phyloP scores from a whole-genome alignment of 2,329 filamentous ascomycete species.

The Albophoma yamanashiensis region DNA sequence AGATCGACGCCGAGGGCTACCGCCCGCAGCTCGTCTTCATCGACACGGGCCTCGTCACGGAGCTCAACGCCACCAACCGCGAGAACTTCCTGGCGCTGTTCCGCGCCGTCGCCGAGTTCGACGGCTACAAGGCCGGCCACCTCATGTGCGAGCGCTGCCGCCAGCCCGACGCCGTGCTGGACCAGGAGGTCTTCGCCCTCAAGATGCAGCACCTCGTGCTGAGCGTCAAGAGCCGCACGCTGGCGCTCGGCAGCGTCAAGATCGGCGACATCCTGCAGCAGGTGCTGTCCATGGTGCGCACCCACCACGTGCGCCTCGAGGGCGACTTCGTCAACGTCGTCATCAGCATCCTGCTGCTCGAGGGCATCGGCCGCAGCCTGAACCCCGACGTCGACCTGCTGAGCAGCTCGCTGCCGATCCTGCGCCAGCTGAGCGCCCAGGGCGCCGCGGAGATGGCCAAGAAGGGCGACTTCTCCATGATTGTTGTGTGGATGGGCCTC shows the following conservation, averaged over 20 bases:
- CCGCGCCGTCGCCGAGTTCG: slow-evolving; percentile 90
- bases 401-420: slow-evolving; percentile 74
- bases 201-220: slow-evolving; percentile 96
- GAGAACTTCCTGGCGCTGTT: slow-evolving; percentile 92
- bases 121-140: slow-evolving; percentile 88
- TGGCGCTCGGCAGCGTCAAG: slow-evolving; percentile 87
- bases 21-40: slow-evolving; percentile 94
- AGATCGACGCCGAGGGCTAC: slow-evolving; percentile 80
- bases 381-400: slow-evolving; percentile 85
- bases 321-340: slow-evolving; percentile 99
- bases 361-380: slow-evolving; percentile 82
- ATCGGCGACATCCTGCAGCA: slow-evolving; percentile 92
- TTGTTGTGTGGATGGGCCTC: slow-evolving; percentile 83
- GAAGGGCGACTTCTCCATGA: slow-evolving; percentile 69
- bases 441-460: slow-evolving; percentile 60
- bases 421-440: slow-evolving; percentile 76
- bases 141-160: slow-evolving; percentile 95
- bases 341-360: slow-evolving; percentile 82
- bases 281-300: slow-evolving; percentile 82
- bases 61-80: slow-evolving; percentile 79
- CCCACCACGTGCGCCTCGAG: slow-evolving; percentile 87
- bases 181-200: slow-evolving; percentile 82
- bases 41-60: slow-evolving; percentile 89
- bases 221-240: slow-evolving; percentile 78
- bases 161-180: slow-evolving; percentile 81